A percentile compares a stretch with the other conserved stretches of the same genome.
Evolutionary conservation across 1,284 basidiomycete species (phyloP).

Genomic region (Leccinum subrobustum): DNA sequence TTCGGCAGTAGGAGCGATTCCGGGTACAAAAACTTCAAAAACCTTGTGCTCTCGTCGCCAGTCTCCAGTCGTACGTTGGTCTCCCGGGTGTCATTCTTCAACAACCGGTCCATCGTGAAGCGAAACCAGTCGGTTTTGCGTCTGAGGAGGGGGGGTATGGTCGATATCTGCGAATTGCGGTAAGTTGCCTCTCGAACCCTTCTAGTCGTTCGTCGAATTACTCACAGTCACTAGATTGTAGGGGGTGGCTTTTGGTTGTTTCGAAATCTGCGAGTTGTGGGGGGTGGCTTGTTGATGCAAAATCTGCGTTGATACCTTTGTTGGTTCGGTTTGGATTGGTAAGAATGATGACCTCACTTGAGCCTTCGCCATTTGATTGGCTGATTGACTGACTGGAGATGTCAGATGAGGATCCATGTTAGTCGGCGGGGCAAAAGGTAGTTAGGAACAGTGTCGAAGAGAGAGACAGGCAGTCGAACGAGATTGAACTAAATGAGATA

Average conservation of each 20-base stretch:
- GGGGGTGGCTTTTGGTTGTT: not conserved
- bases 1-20: not conserved
- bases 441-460: not conserved
- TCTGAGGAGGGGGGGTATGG: not conserved
- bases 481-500: not conserved
- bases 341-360: not conserved
- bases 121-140: not conserved
- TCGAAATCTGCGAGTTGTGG: not conserved
- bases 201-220: not conserved
- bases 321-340: not conserved
- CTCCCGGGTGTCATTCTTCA: not conserved
- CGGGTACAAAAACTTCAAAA: not conserved
- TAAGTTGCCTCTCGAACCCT: not conserved
- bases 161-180: not conserved
- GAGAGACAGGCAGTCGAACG: not conserved
- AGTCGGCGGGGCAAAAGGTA: not conserved
- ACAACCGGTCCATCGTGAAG: not conserved
- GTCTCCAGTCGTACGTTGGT: not conserved
- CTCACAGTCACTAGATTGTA: not conserved
- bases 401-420: not conserved
- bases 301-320: not conserved
- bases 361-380: not conserved
- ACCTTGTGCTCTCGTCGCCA: not conserved
- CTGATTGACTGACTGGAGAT: not conserved
- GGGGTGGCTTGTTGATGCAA: not conserved